Base-by-base conservation (phyloP, 169 alveolate species). In the Plasmodium berghei region DNA sequence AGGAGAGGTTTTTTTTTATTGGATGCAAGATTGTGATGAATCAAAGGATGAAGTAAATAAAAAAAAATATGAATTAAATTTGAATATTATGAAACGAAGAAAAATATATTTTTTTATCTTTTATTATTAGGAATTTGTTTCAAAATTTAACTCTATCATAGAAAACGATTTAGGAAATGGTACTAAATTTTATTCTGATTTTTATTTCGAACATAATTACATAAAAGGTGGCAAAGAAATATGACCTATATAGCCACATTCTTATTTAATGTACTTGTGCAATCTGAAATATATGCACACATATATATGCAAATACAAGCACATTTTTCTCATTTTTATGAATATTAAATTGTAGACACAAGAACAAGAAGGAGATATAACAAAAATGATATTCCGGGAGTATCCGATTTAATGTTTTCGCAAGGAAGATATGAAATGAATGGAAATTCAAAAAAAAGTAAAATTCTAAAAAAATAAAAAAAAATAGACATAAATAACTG, bases 11-110 rank as follows among this genome's bases (percentile, higher is more conserved):
- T 71, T 69, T 0, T 85, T 70, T 70, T 85, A 70, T 40, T 85
- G 91, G 91, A 85, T 85, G 91, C 91, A 85, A 28, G 91, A 85
- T 55, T 69, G 28, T 58, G 91, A 85, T 9, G 91, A 85, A 8
- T 85, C 91, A 14, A 85, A 85, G 61, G 91, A 85, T 48, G 91
- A 85, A 61, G 91, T 85, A 85, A 69, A 59, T 58, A 56, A n/a
- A 34, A 26, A 70, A 18, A 6, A 48, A 14, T 73, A 40, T 34
- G 0, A 34, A 34, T 34, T 34, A 34, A 34, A 34, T 34, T 34
- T 34, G 42, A 34, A 34, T 34, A 34, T 3, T 34, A 34, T 34
- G 42, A 34, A 34, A 5, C 0, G 42, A 3, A 3, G 42, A 34
- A 34, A 34, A 42, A 66, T n/a, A 9, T 34, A 16, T n/a, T 62